phyloP scores from a whole-genome alignment of 2,329 filamentous ascomycete genomes.

The Clarireedia hainanense region DNA sequence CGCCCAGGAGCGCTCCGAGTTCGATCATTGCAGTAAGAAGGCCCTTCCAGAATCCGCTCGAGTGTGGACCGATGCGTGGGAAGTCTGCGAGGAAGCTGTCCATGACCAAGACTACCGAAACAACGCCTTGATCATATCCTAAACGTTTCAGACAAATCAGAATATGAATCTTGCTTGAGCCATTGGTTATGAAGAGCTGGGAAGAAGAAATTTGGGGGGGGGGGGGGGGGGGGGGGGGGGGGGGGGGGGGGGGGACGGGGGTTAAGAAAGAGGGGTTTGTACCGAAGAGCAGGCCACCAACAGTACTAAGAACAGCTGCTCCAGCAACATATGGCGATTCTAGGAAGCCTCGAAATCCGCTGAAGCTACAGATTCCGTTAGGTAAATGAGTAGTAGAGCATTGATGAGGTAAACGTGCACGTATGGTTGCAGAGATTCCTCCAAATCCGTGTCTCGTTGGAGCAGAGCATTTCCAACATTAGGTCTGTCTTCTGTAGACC shows the following conservation, averaged over 20 bases:
- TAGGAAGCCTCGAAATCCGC: neutral
- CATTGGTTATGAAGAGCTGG: too few relatives aligned
- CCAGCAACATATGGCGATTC: slow-evolving; percentile 4
- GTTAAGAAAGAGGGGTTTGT: neutral
- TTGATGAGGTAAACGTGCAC: neutral
- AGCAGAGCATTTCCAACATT: neutral
- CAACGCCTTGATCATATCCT: slow-evolving; percentile 40
- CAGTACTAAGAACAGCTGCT: neutral
- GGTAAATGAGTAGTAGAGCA: neutral
- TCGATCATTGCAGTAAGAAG: slow-evolving; percentile 30
- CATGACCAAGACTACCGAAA: slow-evolving; percentile 38
- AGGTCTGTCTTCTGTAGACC: neutral
- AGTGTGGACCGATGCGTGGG: slow-evolving; percentile 19
- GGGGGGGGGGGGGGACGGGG: neutral
- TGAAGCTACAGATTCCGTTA: neutral
- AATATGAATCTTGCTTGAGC: neutral
- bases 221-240: neutral
- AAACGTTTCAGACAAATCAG: slow-evolving; percentile 18
- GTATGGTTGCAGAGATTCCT: neutral
- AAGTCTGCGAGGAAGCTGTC: slow-evolving; percentile 34
- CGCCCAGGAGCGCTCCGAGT: slow-evolving; percentile 30
- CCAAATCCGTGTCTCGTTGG: neutral
- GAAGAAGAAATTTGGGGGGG: neutral
- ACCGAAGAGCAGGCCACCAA: slow-evolving; percentile 6
- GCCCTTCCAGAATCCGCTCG: slow-evolving; percentile 6